Conservation (phyloP, 345 rosid species). For the Microthlaspi erraticum region DNA sequence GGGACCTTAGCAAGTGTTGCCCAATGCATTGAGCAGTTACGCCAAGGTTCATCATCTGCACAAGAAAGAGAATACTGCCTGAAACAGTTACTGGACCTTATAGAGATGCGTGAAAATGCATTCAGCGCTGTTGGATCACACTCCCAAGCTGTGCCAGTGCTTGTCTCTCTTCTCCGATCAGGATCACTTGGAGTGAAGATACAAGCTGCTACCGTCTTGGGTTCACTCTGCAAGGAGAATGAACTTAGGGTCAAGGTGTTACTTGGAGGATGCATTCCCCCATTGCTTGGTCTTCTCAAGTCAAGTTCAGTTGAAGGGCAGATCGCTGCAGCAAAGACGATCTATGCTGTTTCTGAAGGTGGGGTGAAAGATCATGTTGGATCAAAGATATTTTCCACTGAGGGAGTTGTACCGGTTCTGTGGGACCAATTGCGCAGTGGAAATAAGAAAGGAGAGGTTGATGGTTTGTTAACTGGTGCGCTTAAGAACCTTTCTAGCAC, state of each 20-base stretch:
- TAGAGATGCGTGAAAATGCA: constrained; percentile 91
- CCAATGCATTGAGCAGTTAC: constrained; percentile 96
- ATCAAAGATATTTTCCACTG: constrained; percentile 97
- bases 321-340: constrained; percentile 95
- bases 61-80: constrained; percentile 90
- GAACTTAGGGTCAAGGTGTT: constrained; percentile 96
- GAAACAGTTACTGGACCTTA: constrained; percentile 92
- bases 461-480: constrained; percentile 92
- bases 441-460: constrained; percentile 82
- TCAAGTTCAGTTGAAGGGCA: constrained; percentile 96
- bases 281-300: constrained; percentile 97
- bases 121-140: constrained; percentile 99
- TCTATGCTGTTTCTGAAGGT: constrained; percentile 96
- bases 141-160: constrained; percentile 99
- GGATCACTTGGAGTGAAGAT: constrained; percentile 93
- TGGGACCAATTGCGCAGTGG: constrained; percentile 89
- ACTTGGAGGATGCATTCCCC: constrained; percentile 99
- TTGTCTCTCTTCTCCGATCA: constrained; percentile 98
- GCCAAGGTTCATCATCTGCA: constrained; percentile 82
- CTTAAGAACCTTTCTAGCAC: constrained; percentile 88
- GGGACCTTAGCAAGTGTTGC: constrained; percentile 99
- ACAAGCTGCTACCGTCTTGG: constrained; percentile 94
- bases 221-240: constrained; percentile 98
- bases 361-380: constrained; percentile 98
- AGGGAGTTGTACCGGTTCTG: constrained; percentile 96